Evolutionary conservation across 192 early-diverging fungal species (phyloP).

Genomic region (Coemansia sp.): DNA sequence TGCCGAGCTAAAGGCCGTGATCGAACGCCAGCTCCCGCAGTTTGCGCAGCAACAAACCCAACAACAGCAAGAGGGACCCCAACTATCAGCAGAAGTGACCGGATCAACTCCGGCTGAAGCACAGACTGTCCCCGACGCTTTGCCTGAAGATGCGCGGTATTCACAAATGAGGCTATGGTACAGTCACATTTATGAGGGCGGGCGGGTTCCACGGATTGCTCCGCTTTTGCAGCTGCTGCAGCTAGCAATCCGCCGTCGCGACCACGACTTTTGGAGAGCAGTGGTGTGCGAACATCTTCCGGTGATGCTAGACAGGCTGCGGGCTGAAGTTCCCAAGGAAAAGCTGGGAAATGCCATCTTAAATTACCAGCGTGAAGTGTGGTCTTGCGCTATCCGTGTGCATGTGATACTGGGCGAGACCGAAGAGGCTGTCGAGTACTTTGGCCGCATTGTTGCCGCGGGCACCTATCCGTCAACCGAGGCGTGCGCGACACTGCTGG

Average conservation of each 20-base stretch:
- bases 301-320: conserved; percentile 16
- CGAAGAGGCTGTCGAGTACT: conserved; percentile 30
- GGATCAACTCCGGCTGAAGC: not conserved
- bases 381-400: conserved; percentile 18
- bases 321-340: not conserved
- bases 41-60: not conserved
- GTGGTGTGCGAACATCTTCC: conserved; percentile 29
- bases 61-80: not conserved
- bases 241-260: conserved; percentile 8
- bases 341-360: not conserved
- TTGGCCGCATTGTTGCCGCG: conserved; percentile 17
- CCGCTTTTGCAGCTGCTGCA: conserved; percentile 7
- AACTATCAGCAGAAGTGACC: not conserved
- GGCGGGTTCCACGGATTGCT: conserved; percentile 6
- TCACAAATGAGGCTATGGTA: conserved; percentile 15
- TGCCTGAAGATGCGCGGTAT: not conserved
- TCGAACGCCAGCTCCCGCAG: not conserved
- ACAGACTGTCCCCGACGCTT: not conserved
- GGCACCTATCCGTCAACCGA: conserved; percentile 21
- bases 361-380: conserved; percentile 12
- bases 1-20: not conserved
- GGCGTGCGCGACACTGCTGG: conserved; percentile 16
- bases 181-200: not conserved
- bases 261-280: conserved; percentile 18
- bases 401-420: conserved; percentile 19